phyloP scores from a whole-genome alignment of 805 yeast genomes.

The Candida orba region DNA sequence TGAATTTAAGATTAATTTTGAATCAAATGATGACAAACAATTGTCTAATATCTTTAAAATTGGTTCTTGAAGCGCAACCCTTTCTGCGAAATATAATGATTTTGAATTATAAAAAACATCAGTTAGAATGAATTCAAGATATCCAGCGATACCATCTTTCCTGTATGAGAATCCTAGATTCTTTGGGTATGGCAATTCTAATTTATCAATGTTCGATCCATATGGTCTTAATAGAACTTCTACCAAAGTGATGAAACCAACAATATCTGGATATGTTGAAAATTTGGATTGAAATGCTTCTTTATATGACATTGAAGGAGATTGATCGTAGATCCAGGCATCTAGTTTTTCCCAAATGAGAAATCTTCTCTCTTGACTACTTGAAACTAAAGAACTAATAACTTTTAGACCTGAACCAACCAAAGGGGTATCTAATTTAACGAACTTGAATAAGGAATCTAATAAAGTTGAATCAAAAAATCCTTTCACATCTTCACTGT shows the following conservation, averaged over 20 bases:
- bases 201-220: slow-evolving; percentile 31
- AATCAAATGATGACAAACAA: slow-evolving; percentile 44
- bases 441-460: slow-evolving; percentile 36
- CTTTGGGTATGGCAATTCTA: slow-evolving; percentile 46
- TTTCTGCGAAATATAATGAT: slow-evolving; percentile 29
- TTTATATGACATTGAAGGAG: slow-evolving; percentile 26
- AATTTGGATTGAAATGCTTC: slow-evolving; percentile 41
- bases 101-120: slow-evolving; percentile 56
- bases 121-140: slow-evolving; percentile 61
- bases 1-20: slow-evolving; percentile 43
- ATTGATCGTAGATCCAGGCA: slow-evolving; percentile 48
- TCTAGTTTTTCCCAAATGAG: slow-evolving; percentile 68
- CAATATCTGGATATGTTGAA: slow-evolving; percentile 44
- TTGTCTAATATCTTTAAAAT: slow-evolving; percentile 46
- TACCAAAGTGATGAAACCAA: slow-evolving; percentile 56
- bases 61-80: slow-evolving; percentile 41
- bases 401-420: slow-evolving; percentile 51
- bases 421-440: slow-evolving; percentile 39
- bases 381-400: slow-evolving; percentile 48
- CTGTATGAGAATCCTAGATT: slow-evolving; percentile 58
- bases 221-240: slow-evolving; percentile 25
- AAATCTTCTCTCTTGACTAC: slow-evolving; percentile 33
- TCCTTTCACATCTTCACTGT: slow-evolving; percentile 29
- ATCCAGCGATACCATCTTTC: slow-evolving; percentile 70
- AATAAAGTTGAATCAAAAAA: slow-evolving; percentile 24